Conservation (phyloP, 2,329 filamentous ascomycete genomes). For the Verticillium klebahnii region DNA sequence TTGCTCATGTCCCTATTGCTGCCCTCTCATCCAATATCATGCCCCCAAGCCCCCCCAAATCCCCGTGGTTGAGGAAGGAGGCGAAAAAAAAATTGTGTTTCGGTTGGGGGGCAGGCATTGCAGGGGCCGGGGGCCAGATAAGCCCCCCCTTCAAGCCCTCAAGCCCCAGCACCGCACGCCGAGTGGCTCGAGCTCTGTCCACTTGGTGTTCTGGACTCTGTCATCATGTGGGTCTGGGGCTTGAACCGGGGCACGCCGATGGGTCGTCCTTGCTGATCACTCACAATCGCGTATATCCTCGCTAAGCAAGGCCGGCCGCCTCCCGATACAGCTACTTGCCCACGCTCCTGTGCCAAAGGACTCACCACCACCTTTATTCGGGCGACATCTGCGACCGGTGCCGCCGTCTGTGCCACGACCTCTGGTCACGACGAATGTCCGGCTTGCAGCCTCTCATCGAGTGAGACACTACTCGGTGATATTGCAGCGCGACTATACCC, state of each 20-base stretch:
- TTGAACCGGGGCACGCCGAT: conserved; percentile 1
- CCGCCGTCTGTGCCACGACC: background rate
- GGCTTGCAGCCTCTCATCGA: background rate
- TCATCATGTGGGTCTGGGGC: background rate
- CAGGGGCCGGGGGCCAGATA: background rate
- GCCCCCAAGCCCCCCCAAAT: background rate
- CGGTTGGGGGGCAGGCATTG: background rate
- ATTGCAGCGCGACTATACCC: background rate
- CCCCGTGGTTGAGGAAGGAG: background rate
- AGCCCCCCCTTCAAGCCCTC: background rate
- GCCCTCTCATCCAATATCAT: background rate
- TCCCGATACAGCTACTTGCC: too few species aligned
- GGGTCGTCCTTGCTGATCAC: background rate
- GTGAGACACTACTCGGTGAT: background rate
- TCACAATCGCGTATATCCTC: background rate
- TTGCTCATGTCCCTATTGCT: background rate
- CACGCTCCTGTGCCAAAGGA: too few species aligned
- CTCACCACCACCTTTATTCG: background rate
- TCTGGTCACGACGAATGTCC: background rate
- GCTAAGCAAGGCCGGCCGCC: background rate
- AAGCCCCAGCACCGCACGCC: background rate
- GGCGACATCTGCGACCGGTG: background rate
- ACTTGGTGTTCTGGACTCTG: conserved; percentile 1
- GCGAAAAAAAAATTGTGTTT: background rate
- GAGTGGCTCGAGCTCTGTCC: background rate